Conservation (phyloP, 2,329 filamentous ascomycete genomes). For the Diplodia sapinea region DNA sequence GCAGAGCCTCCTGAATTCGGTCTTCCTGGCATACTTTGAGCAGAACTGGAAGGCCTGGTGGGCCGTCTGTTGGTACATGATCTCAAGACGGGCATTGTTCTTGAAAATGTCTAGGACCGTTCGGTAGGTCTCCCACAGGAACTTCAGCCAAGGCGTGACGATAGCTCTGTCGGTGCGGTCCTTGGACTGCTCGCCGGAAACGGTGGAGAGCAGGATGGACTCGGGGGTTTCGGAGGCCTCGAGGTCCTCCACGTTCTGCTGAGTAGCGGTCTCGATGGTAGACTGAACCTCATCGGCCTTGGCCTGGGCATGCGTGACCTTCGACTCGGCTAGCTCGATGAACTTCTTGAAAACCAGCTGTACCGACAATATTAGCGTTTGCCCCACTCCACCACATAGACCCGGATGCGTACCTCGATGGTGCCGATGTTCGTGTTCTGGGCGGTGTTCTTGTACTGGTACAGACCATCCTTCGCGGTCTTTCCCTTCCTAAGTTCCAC, state of each 20-base stretch:
- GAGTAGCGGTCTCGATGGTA: slow-evolving; percentile 74
- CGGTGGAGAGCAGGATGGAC: slow-evolving; percentile 95
- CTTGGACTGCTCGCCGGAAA: slow-evolving; percentile 95
- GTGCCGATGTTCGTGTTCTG: slow-evolving; percentile 99
- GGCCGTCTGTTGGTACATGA: slow-evolving; percentile 97
- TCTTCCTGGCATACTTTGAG: slow-evolving; percentile 97
- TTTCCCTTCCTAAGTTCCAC: slow-evolving; percentile 99
- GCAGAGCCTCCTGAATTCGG: slow-evolving; percentile 97
- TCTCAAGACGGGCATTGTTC: slow-evolving; percentile 96
- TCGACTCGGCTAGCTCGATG: slow-evolving; percentile 94
- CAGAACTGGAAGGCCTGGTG: slow-evolving; percentile 99
- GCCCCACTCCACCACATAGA: slow-evolving; percentile 12
- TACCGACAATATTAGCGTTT: slow-evolving; percentile 15
- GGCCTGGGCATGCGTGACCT: slow-evolving; percentile 92
- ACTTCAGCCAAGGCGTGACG: slow-evolving; percentile 98
- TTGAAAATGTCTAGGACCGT: slow-evolving; percentile 98
- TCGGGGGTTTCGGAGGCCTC: slow-evolving; percentile 97
- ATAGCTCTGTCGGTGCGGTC: slow-evolving; percentile 98
- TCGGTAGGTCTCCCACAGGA: slow-evolving; percentile 98
- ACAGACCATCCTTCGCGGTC: slow-evolving; percentile 96
- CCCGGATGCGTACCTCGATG: slow-evolving; percentile 75
- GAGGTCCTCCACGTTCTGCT: slow-evolving; percentile 85
- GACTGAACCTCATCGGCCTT: slow-evolving; percentile 97
- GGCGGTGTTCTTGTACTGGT: slow-evolving; percentile 99
- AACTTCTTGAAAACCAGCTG: slow-evolving; percentile 91